These are phyloP conservation scores for Arthrinium phaeospermum DNA, from an alignment of 2,329 filamentous ascomycete species.

Conservation along the genomic window DNA sequence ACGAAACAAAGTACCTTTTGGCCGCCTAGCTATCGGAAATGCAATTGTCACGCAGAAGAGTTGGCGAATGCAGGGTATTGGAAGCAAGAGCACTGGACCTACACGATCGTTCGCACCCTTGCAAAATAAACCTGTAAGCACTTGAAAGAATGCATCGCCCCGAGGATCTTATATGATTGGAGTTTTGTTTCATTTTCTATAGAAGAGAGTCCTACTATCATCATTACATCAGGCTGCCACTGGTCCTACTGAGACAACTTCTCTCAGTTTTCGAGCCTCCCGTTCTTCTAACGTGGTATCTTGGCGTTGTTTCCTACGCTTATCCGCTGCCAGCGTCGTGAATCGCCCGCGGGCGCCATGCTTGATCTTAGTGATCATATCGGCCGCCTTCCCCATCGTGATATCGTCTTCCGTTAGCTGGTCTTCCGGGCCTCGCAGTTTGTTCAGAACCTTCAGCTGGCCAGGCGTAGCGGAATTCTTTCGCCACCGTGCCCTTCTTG, in stretches of 20 bases:
- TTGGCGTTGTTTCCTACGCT: slow-evolving; percentile 53
- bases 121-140: not conserved
- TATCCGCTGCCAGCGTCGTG: slow-evolving; percentile 56
- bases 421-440: slow-evolving; percentile 59
- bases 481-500: slow-evolving; percentile 73
- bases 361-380: slow-evolving; percentile 92
- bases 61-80: not conserved
- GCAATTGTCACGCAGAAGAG: not conserved
- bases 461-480: slow-evolving; percentile 65
- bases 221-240: slow-evolving; percentile 37
- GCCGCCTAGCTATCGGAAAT: not conserved
- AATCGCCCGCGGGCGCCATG: slow-evolving; percentile 77
- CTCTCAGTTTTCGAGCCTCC: slow-evolving; percentile 47
- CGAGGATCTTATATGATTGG: not conserved
- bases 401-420: slow-evolving; percentile 61
- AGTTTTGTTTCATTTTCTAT: not conserved
- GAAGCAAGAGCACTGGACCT: not conserved
- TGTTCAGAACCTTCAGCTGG: slow-evolving; percentile 75
- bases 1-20: not conserved
- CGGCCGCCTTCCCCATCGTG: slow-evolving; percentile 80
- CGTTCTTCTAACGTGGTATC: slow-evolving; percentile 44
- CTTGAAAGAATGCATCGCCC: not conserved
- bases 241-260: slow-evolving; percentile 63
- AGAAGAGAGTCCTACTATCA: not conserved
- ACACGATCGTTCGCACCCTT: not conserved